Evolutionary conservation across 1,284 basidiomycete species (phyloP), one percentile per base, ranked within the genome.

Genomic region (Puccinia coronata): DNA sequence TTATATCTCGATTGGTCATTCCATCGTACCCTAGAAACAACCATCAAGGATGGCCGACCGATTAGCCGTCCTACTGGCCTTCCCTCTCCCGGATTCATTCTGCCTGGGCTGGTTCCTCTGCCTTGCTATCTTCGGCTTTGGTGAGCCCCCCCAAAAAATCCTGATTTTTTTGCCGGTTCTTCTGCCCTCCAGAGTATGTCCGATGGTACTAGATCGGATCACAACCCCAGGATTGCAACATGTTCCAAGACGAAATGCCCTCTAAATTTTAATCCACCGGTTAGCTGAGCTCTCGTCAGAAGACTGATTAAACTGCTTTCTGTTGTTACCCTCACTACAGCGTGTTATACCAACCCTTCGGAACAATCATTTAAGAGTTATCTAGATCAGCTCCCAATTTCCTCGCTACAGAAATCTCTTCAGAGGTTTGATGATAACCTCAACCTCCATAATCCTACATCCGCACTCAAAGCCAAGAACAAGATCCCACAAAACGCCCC

Each of bases 331-430:
- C 41, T 43, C n/a, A 20, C 16, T 41, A 25, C 34, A 75, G 73
- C 55, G 20, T 61, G 61, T 43, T 75, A 75, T 49, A 75, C 73
- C 55, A 75, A 75, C 39, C 73, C 73, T 39, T 61, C 73, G 34
- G 73, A 75, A 41, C 23, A 47, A 36, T 59, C 53, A 18, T 75
- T 75, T 41, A 57, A 63, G 43, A 53, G 41, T 6, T 75, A 61
- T 51, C 18, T 75, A 20, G 41, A 53, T 49, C 49, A 61, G n/a
- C 55, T 75, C 73, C 57, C 59, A 63, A 75, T 75, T 51, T 57
- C 47, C n/a, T 9, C 47, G 2, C 49, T 23, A 23, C 31, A 72
- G 8, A 72, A 72, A 34, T 31, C 70, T 53, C 53, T 47, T 11
- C 70, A 53, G 23, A 23, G 14, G 14, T 31, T 34, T 55, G 51